phyloP scores from a whole-genome alignment of 495 filamentous ascomycete genomes.

The Podospora tetraspora region DNA sequence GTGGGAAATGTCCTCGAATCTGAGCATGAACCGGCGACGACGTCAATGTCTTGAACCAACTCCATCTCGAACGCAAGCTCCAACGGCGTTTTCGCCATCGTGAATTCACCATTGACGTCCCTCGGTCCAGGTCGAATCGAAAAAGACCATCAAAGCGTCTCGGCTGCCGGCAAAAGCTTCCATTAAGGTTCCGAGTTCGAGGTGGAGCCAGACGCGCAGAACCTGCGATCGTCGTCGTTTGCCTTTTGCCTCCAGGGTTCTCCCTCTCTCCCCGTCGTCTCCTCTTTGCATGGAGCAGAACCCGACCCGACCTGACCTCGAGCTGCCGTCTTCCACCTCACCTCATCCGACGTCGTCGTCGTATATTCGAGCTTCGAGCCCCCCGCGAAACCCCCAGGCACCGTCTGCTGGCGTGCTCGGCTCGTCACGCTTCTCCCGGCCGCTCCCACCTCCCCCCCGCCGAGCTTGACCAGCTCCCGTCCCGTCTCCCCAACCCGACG shows the following conservation, averaged over 20 bases:
- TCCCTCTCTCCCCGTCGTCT: not conserved
- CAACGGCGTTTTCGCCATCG: not conserved
- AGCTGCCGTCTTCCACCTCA: not conserved
- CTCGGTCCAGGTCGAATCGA: not conserved
- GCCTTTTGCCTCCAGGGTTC: not conserved
- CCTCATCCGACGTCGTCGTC: not conserved
- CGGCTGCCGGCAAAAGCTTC: conserved; percentile 1
- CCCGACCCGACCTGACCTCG: not conserved
- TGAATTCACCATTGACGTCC: not conserved
- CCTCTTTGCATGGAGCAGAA: not conserved
- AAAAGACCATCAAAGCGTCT: not conserved
- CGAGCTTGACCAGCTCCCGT: not conserved
- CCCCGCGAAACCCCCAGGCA: not conserved
- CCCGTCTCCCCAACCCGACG: not conserved
- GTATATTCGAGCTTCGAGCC: not conserved
- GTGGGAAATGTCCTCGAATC: not conserved
- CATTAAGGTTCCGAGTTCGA: not conserved
- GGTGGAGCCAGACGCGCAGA: conserved; percentile 1
- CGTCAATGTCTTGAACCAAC: not conserved
- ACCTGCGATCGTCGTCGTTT: not conserved
- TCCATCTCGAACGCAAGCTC: not conserved
- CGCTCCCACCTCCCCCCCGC: not conserved
- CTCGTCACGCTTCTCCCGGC: not conserved
- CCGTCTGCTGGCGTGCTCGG: not conserved
- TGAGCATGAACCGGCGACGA: not conserved